phyloP scores from a whole-genome alignment of 2,329 filamentous ascomycete genomes.

The Lizonia empirigonia region DNA sequence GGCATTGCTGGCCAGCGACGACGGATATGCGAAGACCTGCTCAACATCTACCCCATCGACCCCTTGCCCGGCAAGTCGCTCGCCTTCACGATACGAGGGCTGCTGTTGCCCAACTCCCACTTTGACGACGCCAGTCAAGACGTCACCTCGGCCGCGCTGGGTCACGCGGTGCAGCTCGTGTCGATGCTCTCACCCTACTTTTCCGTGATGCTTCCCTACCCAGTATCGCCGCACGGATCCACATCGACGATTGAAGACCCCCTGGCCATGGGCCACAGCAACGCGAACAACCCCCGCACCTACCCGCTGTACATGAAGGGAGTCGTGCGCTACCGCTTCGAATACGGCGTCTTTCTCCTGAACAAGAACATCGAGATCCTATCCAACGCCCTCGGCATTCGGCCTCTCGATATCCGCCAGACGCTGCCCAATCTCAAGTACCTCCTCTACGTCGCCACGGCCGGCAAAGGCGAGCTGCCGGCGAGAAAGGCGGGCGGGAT shows the following conservation, averaged over 20 bases:
- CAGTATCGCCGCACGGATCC: conserved; percentile 73
- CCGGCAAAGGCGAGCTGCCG: conserved; percentile 69
- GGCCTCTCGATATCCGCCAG: conserved; percentile 87
- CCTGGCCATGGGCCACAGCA: conserved; percentile 59
- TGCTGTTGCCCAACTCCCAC: conserved; percentile 79
- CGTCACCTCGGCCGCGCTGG: conserved; percentile 77
- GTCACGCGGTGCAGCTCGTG: conserved; percentile 77
- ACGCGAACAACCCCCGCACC: conserved; percentile 32
- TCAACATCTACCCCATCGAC: conserved; percentile 79
- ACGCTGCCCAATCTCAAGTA: conserved; percentile 95
- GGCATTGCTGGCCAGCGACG: conserved; percentile 84
- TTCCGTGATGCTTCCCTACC: conserved; percentile 77
- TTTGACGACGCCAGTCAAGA: conserved; percentile 76
- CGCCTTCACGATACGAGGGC: conserved; percentile 79
- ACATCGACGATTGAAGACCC: conserved; percentile 77
- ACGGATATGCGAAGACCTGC: conserved; percentile 83
- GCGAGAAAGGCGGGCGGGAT: conserved; percentile 46
- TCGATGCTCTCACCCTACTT: conserved; percentile 83
- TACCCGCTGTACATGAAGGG: conserved; percentile 81
- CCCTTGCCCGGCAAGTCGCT: conserved; percentile 68
- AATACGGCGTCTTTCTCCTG: conserved; percentile 94
- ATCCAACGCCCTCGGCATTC: conserved; percentile 68
- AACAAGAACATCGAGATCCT: conserved; percentile 90
- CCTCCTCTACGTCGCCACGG: conserved; percentile 84
- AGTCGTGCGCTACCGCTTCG: conserved; percentile 84